Base-by-base conservation (phyloP, 2,329 filamentous ascomycete genomes). In the Phialophora chinensis region DNA sequence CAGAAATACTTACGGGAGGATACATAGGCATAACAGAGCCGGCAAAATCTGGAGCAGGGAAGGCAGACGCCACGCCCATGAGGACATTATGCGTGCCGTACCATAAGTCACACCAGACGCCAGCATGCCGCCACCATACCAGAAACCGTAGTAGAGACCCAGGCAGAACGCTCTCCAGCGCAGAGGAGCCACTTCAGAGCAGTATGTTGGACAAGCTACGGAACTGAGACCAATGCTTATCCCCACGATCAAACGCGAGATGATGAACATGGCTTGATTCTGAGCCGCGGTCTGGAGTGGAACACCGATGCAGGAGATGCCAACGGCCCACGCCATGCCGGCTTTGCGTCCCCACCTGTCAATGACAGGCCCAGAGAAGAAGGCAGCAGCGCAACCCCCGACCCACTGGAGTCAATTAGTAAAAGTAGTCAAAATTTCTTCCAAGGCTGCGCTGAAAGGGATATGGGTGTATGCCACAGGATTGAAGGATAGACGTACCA, bases 241-340 rank as follows among this genome's bases (percentile, higher is more conserved):
- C 5, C 66, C 66, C 5, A 56, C 58, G 33, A 68, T 56, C 29
- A 66, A 44, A 52, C 66, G 63, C 2, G 52, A 59, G n/a, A 59
- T 50, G 14, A 66, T 25, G 23, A 68, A 52, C 58, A 65, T 63
- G 12, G 27, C 62, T 20, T 57, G 55, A 44, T 65, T 67, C n/a
- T 67, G 66, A 33, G 66, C 66, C 8, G 55, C 62, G 31, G 63
- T 58, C 31, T 66, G 63, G 11, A 66, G 6, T 10, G 47, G 11
- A 7, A 49, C 63, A 27, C 57, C 63, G 20, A 62, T 12, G 11
- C 61, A 20, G 8, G 61, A 38, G 52, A 57, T 3, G 44, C 47
- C 57, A 3, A 23, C 44, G 5, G 44, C 17, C 44, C 44, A 49
- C 5, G 23, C 17, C 44, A 49, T 49, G 23, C 17, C 23, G 2